A percentile compares a stretch with the other conserved stretches of the same genome.
Conservation (phyloP, 2,329 filamentous ascomycete species). For the Eurotiales sp. region DNA sequence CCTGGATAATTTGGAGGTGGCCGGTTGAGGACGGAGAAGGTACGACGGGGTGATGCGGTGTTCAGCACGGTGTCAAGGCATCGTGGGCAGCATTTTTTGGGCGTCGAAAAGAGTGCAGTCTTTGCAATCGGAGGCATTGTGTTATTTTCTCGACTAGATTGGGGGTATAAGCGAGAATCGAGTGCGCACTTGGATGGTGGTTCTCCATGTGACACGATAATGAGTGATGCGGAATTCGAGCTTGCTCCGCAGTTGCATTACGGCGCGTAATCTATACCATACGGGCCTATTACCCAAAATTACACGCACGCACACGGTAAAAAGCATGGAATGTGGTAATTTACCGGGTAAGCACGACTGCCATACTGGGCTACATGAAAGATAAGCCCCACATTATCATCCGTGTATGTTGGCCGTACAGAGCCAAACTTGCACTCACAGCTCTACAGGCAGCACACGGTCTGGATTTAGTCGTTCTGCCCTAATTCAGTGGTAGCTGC, state of each 20-base stretch:
- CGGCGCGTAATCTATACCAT: too few species aligned
- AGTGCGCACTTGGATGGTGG: too few species aligned
- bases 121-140: background rate
- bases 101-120: background rate
- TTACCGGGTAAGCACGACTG: background rate
- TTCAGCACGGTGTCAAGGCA: constrained; percentile 3
- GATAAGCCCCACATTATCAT: background rate
- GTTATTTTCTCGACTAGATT: background rate
- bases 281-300: too few species aligned
- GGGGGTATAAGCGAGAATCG: background rate
- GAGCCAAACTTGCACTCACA: background rate
- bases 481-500: background rate
- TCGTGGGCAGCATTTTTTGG: background rate
- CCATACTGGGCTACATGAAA: background rate
- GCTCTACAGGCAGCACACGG: background rate
- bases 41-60: constrained; percentile 28
- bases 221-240: constrained; percentile 1
- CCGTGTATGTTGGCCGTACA: background rate
- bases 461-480: too few species aligned
- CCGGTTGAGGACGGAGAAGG: constrained; percentile 79
- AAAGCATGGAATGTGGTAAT: background rate
- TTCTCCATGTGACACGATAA: background rate
- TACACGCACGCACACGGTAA: too few species aligned
- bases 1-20: constrained; percentile 84
- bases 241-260: too few species aligned